phyloP scores from a whole-genome alignment of 495 filamentous ascomycete species.

The Coniosporium apollinis region DNA sequence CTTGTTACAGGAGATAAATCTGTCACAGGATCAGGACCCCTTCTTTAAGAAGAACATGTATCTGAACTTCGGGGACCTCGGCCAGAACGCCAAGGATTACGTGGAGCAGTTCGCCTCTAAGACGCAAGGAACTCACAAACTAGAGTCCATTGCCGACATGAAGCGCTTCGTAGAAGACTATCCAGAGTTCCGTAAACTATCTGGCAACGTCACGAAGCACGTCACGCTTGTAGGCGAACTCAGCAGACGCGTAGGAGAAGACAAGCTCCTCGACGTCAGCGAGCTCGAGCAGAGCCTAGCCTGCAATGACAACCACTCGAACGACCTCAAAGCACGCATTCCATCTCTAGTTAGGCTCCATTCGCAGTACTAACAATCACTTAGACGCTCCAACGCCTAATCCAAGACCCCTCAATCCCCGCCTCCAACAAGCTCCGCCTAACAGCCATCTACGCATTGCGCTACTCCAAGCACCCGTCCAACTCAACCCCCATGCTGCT shows the following conservation, averaged over 20 bases:
- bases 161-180: constrained; percentile 99
- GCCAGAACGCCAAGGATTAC: constrained; percentile 96
- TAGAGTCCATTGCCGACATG: constrained; percentile 95
- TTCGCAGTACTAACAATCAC: constrained; percentile 8
- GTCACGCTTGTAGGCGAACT: constrained; percentile 91
- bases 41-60: constrained; percentile 99
- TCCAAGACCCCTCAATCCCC: constrained; percentile 57
- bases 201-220: constrained; percentile 96
- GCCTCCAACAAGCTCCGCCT: constrained; percentile 67
- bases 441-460: constrained; percentile 80
- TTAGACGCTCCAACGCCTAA: constrained; percentile 69
- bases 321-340: constrained; percentile 58
- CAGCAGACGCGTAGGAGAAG: constrained; percentile 65
- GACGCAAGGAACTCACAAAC: constrained; percentile 79
- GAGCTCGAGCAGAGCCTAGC: constrained; percentile 94
- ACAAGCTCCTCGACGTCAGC: constrained; percentile 79
- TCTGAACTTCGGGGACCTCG: constrained; percentile 92
- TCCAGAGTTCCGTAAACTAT: constrained; percentile 89
- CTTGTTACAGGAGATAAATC: constrained; percentile 52
- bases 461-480: constrained; percentile 71
- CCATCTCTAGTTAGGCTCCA: neutral
- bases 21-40: constrained; percentile 94
- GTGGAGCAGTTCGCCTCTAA: constrained; percentile 95
- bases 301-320: constrained; percentile 84
- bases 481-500: constrained; percentile 67